Conservation (phyloP, 331 rosid genomes). For the Spiraea crenata region DNA sequence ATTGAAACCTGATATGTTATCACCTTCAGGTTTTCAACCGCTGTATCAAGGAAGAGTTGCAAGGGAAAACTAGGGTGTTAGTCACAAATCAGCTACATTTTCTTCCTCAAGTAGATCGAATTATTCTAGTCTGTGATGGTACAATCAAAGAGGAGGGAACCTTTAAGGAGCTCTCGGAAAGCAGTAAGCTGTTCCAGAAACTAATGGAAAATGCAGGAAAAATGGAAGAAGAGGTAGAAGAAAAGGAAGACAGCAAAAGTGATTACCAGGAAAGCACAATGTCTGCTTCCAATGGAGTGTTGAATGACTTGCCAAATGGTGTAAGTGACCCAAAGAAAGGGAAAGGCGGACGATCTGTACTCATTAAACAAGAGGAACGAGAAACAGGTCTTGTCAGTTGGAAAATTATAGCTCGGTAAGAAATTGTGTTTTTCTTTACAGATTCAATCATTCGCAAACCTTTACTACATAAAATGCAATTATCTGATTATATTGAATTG, state of each 20-base stretch:
- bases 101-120: conserved; percentile 79
- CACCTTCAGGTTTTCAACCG: conserved; percentile 64
- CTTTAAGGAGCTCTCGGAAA: conserved; percentile 69
- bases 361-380: conserved; percentile 81
- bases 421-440: not conserved
- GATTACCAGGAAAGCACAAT: conserved; percentile 24
- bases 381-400: conserved; percentile 85
- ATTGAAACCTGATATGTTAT: conserved; percentile 21
- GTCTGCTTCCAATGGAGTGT: conserved; percentile 33
- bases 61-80: conserved; percentile 77
- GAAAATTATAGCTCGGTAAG: conserved; percentile 70
- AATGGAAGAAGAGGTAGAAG: conserved; percentile 58
- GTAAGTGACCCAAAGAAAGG: conserved; percentile 45
- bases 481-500: not conserved
- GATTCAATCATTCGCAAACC: conserved; percentile 2
- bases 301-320: conserved; percentile 40
- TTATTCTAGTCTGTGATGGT: conserved; percentile 67
- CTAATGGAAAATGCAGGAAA: conserved; percentile 94
- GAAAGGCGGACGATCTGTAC: conserved; percentile 55
- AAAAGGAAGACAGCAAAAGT: conserved; percentile 29
- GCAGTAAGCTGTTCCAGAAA: conserved; percentile 67
- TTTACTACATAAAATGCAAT: too few species aligned
- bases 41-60: conserved; percentile 82
- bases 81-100: conserved; percentile 95
- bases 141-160: conserved; percentile 73